Evolutionary conservation across 495 filamentous ascomycete species (phyloP), one percentile per base, ranked within the genome.

Genomic region (Podospora appendiculata): DNA sequence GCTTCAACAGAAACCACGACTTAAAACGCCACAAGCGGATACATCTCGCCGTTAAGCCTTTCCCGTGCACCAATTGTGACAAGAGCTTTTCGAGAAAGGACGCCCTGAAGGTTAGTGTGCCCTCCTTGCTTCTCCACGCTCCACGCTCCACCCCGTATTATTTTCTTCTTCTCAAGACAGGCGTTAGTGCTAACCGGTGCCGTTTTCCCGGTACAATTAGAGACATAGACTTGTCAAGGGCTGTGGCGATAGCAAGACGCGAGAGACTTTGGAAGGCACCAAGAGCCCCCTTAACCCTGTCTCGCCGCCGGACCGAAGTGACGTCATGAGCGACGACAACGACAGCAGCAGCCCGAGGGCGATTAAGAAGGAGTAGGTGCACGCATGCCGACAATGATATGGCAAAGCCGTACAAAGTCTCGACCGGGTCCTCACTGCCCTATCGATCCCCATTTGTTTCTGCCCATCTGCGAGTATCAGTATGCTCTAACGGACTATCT

Each of bases 1-100:
- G 87, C 48, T 98, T 98, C 77, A 98, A 95, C 65, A 78, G 93
- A 6, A 98, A 98, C 51, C 94, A 98, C 62, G 94, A 98, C 62
- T 72, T 98, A 49, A 98, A 98, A 67, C 80, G 93, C 42, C 93
- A 98, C 60, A 95, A 95, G 67, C 74, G 90, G 51, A 98, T 98
- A 51, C 93, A 98, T 68, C 70, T 97, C 45, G 87, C 90, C 0
- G 87, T 97, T 45, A 98, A 98, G 75, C 93, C 93, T 0, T 97
- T 90, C 66, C 91, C 93, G 0, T 98, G 93, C 62, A 78, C 68
- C 10, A 84, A 88, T 59, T 98, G 93, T 62, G 90, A 96, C 34
- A 98, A 97, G 80, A 93, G 89, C 67, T 98, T 98, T 59, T 95
- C 89, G 16, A 74, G 93, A 40, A 98, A 96, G 67, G 93, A 98